A percentile compares a stretch with the other conserved stretches of the same genome.
Evolutionary conservation across 1,284 basidiomycete genomes (phyloP).

Genomic region (Psilocybe mexicana): DNA sequence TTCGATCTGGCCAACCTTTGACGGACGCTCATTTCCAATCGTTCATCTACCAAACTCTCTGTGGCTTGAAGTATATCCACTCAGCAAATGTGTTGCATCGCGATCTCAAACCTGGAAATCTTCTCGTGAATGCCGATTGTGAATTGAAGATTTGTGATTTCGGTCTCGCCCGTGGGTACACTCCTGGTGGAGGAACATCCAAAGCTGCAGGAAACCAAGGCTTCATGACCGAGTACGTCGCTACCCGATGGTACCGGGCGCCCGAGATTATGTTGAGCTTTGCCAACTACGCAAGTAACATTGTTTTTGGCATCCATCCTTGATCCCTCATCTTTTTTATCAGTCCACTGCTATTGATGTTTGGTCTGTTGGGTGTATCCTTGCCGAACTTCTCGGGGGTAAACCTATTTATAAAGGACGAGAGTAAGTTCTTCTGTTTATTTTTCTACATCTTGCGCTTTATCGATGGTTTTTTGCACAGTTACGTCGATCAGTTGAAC

Average conservation of each 20-base stretch:
- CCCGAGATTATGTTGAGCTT: conserved; percentile 98
- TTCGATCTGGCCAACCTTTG: conserved; percentile 95
- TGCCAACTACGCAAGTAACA: conserved; percentile 80
- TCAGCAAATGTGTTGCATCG: conserved; percentile 97
- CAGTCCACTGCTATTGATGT: conserved; percentile 90
- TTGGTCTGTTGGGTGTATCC: conserved; percentile 98
- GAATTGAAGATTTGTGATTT: conserved; percentile 99
- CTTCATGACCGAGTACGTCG: conserved; percentile 99
- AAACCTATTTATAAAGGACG: conserved; percentile 98
- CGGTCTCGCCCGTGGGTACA: conserved; percentile 95
- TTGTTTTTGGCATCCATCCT: neutral
- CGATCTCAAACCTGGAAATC: conserved; percentile 95
- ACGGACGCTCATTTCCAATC: conserved; percentile 99
- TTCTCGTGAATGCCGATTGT: conserved; percentile 98
- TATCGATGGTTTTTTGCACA: conserved; percentile 27
- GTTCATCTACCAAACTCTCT: conserved; percentile 98
- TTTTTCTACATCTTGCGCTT: neutral
- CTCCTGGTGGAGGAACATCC: conserved; percentile 71
- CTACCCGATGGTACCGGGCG: conserved; percentile 96
- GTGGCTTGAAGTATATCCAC: conserved; percentile 98
- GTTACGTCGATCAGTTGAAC: conserved; percentile 98
- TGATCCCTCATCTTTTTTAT: conserved; percentile 9
- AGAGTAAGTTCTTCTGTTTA: conserved; percentile 60
- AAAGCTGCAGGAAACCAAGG: conserved; percentile 82
- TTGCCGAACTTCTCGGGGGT: conserved; percentile 94